A percentile compares a stretch with the other conserved stretches of the same genome.
Conservation (phyloP, 345 rosid species). For the Viola odorata region DNA sequence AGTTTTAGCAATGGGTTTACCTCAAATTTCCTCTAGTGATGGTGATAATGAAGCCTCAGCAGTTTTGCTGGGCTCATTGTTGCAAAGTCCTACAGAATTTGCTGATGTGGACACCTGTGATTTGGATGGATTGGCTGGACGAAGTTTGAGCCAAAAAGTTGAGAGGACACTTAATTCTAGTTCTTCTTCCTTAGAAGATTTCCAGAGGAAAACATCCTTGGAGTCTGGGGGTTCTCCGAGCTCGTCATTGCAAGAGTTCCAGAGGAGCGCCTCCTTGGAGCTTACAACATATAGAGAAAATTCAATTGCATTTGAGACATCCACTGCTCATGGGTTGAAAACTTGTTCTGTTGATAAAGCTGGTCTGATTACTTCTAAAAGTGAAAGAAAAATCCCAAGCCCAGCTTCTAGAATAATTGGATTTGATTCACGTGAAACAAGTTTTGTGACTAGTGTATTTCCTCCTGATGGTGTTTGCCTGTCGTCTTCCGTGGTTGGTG, state of each 20-base stretch:
- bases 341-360: constrained; percentile 31
- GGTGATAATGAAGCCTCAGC: constrained; percentile 39
- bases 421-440: constrained; percentile 46
- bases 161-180: too few species aligned
- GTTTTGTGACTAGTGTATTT: constrained; percentile 22
- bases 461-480: constrained; percentile 25
- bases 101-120: constrained; percentile 43
- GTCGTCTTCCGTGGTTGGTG: constrained; percentile 29
- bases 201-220: too few species aligned
- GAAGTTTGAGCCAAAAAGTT: constrained; percentile 17
- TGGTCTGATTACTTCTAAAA: constrained; percentile 28
- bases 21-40: constrained; percentile 55
- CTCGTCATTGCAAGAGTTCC: constrained; percentile 50
- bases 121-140: constrained; percentile 45
- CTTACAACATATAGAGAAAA: constrained; percentile 38
- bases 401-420: constrained; percentile 81
- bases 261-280: constrained; percentile 44
- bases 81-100: constrained; percentile 44
- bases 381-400: constrained; percentile 27
- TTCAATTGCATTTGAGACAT: constrained; percentile 27
- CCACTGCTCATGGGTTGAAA: constrained; percentile 35
- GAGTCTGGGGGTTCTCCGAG: constrained; percentile 21
- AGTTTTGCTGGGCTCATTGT: constrained; percentile 32
- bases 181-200: too few species aligned
- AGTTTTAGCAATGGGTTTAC: constrained; percentile 64